phyloP scores from a whole-genome alignment of 1,139 yeast species.

The Groenewaldozyma sp. region DNA sequence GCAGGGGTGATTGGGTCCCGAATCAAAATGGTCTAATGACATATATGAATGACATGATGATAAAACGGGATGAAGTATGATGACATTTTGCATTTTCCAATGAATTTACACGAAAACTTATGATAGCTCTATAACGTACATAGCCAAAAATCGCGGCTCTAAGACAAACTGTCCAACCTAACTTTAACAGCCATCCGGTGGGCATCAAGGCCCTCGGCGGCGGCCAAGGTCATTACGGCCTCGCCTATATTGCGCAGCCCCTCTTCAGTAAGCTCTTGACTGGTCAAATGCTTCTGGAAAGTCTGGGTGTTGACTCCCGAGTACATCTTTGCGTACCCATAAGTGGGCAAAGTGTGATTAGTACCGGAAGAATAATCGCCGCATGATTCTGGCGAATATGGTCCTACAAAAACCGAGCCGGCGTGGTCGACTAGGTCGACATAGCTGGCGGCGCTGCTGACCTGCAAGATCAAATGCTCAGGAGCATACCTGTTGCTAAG shows the following conservation, averaged over 20 bases:
- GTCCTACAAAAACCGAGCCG: conserved; percentile 94
- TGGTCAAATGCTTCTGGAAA: conserved; percentile 88
- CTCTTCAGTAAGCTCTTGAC: conserved; percentile 78
- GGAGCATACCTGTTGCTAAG: conserved; percentile 92
- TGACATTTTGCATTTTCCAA: neutral
- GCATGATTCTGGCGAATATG: conserved; percentile 93
- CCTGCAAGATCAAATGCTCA: conserved; percentile 90
- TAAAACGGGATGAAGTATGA: neutral
- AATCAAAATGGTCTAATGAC: neutral
- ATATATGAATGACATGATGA: neutral
- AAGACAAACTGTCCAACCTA: conserved; percentile 78
- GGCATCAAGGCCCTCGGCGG: conserved; percentile 92
- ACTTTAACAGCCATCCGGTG: conserved; percentile 94
- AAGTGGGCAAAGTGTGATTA: conserved; percentile 94
- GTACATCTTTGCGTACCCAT: conserved; percentile 95
- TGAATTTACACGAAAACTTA: neutral
- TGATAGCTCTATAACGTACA: neutral
- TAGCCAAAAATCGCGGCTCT: neutral
- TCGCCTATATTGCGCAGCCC: conserved; percentile 84
- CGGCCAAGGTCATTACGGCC: conserved; percentile 96
- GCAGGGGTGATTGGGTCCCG: conserved; percentile 2
- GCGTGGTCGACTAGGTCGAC: conserved; percentile 80
- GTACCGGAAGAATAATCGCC: conserved; percentile 98
- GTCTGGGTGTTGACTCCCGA: conserved; percentile 96
- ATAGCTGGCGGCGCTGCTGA: conserved; percentile 62